Evolutionary conservation across 345 rosid species (phyloP).

Genomic region (Anastatica hierochuntica): DNA sequence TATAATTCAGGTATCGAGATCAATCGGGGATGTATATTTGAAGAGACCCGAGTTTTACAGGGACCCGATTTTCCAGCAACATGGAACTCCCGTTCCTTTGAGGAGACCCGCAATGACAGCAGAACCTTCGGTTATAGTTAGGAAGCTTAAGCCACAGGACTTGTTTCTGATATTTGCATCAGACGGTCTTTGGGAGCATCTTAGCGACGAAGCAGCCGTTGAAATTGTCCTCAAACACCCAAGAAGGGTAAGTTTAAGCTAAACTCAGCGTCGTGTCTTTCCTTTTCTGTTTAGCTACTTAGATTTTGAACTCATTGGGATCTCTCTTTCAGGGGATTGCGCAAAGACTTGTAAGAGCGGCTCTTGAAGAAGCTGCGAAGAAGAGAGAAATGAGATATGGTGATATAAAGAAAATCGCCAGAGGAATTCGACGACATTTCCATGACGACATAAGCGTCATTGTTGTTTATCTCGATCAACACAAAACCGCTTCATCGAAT

Average conservation of each 20-base stretch:
- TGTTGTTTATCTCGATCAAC: constrained; percentile 66
- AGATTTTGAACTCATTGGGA: background rate
- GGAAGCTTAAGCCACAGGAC: constrained; percentile 70
- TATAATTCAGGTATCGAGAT: constrained; percentile 97
- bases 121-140: constrained; percentile 70
- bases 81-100: constrained; percentile 62
- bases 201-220: constrained; percentile 77
- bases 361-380: constrained; percentile 58
- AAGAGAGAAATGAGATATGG: constrained; percentile 60
- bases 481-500: constrained; percentile 16
- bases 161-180: constrained; percentile 89
- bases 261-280: background rate
- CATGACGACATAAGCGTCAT: constrained; percentile 70
- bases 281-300: background rate
- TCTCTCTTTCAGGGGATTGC: constrained; percentile 52
- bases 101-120: constrained; percentile 80
- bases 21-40: constrained; percentile 89
- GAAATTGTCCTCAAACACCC: constrained; percentile 79
- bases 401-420: constrained; percentile 47
- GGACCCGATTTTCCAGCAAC: constrained; percentile 72
- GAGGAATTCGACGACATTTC: constrained; percentile 63
- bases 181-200: constrained; percentile 99
- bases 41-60: constrained; percentile 85
- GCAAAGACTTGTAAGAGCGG: constrained; percentile 53
- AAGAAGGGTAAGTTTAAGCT: constrained; percentile 55